Evolutionary conservation across 1,139 yeast species (phyloP), one percentile per base, ranked within the genome.

Genomic region (Yamadazyma dendronema): DNA sequence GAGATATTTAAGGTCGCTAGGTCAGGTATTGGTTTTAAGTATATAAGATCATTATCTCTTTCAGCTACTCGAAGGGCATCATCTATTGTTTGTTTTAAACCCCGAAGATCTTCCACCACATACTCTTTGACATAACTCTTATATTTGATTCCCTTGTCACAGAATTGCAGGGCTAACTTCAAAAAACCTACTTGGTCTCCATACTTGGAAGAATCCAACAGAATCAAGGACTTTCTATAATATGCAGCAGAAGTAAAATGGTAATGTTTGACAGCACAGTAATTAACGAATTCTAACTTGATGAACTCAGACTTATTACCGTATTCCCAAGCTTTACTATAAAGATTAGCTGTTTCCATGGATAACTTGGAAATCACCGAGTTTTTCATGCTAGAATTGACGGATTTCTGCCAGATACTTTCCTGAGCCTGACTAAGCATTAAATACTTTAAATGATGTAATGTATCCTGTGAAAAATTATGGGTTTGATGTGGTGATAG

Each of bases 341-440:
- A 90, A 40, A 67, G 77, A 2, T 69, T 71, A 0, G 85, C 69
- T 0, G 81, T 82, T 50, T 82, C 86, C 7, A 67, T 59, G 0
- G 95, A 75, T 31, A 90, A 59, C 47, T 79, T 76, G 0, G 94
- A 72, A 4, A 88, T 61, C 3, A 80, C 67, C 0, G 82, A 65
- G 52, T 84, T 79, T 51, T 81, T 84, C 52, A 79, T 58, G 3
- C 67, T 63, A n/a, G 72, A 74, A 26, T 63, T 57, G 1, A 76
- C 60, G 0, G 96, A 90, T 51, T 81, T 81, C 35, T 75, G 79
- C 96, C 96, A 89, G 38, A 84, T 79, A 9, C 79, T 71, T 53
- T 90, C 97, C 56, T 89, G 96, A 0, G 96, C 94, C 51, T 88
- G 95, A 0, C 95, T 95, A 28, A 85, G 54, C 76, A 79, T 77